Evolutionary conservation across 2,329 filamentous ascomycete species (phyloP).

Genomic region (Eutypella sp.): DNA sequence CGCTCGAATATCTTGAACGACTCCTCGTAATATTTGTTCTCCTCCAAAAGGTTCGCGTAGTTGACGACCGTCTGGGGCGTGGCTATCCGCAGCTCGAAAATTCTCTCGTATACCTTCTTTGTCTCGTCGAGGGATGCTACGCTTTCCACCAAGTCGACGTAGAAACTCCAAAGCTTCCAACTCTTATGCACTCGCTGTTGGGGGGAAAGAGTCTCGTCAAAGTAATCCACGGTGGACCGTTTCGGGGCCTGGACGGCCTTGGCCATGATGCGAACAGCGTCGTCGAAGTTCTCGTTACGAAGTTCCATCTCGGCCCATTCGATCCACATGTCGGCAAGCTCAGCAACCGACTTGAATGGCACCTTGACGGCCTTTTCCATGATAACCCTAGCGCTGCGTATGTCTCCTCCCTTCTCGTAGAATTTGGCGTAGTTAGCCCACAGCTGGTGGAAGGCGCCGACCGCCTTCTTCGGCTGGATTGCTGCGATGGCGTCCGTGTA

Average conservation of each 20-base stretch:
- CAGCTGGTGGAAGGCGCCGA: slow-evolving; percentile 88
- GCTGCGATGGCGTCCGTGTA: slow-evolving; percentile 92
- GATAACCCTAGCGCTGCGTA: slow-evolving; percentile 82
- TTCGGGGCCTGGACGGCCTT: slow-evolving; percentile 97
- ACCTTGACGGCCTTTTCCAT: slow-evolving; percentile 98
- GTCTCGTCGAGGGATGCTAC: slow-evolving; percentile 89
- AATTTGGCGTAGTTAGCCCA: slow-evolving; percentile 98
- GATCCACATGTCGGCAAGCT: slow-evolving; percentile 97
- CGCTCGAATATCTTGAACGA: slow-evolving; percentile 97
- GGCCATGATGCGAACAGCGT: slow-evolving; percentile 91
- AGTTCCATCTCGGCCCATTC: slow-evolving; percentile 99
- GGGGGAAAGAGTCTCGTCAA: slow-evolving; percentile 87
- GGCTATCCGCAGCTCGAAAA: slow-evolving; percentile 96
- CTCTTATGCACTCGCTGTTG: slow-evolving; percentile 98
- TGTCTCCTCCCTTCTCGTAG: slow-evolving; percentile 82
- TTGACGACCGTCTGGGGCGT: slow-evolving; percentile 98
- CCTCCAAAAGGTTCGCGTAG: slow-evolving; percentile 91
- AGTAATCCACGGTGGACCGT: slow-evolving; percentile 97
- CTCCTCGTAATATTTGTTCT: slow-evolving; percentile 92
- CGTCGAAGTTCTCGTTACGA: slow-evolving; percentile 91
- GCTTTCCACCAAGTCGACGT: slow-evolving; percentile 94
- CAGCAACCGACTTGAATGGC: slow-evolving; percentile 94
- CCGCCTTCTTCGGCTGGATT: slow-evolving; percentile 88
- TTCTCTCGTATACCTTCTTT: slow-evolving; percentile 89
- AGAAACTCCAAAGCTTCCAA: slow-evolving; percentile 99